Base-by-base conservation (phyloP, 495 filamentous ascomycete species). In the Penicillium soppii region DNA sequence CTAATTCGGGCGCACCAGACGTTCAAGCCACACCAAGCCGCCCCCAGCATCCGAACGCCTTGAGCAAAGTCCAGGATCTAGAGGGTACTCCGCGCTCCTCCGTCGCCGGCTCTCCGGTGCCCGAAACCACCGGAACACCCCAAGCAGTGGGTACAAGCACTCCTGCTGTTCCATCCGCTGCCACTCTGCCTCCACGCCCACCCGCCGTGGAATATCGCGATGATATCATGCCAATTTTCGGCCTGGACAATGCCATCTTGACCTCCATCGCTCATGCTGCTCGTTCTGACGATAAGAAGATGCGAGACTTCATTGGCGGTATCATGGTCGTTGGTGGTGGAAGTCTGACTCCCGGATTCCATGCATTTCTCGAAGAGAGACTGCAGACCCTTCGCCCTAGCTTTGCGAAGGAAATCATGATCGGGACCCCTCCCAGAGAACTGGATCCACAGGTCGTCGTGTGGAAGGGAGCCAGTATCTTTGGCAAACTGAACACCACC, bases 381-480 rank as follows among this genome's bases (percentile, higher is more conserved):
- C 75, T 98, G 42, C 84, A 87, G 56, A 67, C 69, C 40, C 74
- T 83, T 22, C 77, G 87, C 25, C 89, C 90, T 8, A 83, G 82
- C 22, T 84, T 86, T 56, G 68, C 77, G 6, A 92, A 92, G 53
- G 85, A 91, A 53, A 91, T 98, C 53, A 78, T 97, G 58, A 90
- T 97, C 42, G 90, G 89, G 27, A 81, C 83, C 13, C 92, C 90
- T 29, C 95, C 94, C 1, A 70, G 94, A 53, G 94, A 98, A 59
- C 81, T 98, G 63, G 94, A 97, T 65, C 88, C 90, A 19, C 90
- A 96, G 65, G 91, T 96, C 5, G 88, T 97, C 25, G 87, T 88
- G 6, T 98, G 94, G 94, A 98, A 98, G 78, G 94, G 94, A 2
- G 95, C 88, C 3, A 96, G 91, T 61, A 89, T 98, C 22, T 98